Conservation (phyloP, 108 stramenopile genomes). For the Nitzschia sp. region DNA sequence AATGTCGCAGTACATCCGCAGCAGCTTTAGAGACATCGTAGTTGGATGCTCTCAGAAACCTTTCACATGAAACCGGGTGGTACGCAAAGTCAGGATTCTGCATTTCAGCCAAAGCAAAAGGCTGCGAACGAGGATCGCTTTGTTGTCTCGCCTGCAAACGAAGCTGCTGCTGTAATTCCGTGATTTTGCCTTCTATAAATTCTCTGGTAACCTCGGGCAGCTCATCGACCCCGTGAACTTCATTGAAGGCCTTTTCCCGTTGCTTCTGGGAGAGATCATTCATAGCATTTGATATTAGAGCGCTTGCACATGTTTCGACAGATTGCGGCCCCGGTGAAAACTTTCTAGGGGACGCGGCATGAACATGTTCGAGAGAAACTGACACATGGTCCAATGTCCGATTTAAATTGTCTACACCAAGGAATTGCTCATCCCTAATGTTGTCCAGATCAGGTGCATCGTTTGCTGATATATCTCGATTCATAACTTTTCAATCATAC, state of each 20-base stretch:
- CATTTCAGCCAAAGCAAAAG: constrained; percentile 8
- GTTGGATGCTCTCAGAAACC: constrained; percentile 24
- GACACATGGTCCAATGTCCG: no score
- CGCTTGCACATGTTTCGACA: background rate
- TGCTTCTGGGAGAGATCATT: constrained; percentile 16
- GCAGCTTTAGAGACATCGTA: constrained; percentile 27
- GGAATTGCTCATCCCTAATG: no score
- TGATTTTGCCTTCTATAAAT: constrained; percentile 6
- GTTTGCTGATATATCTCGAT: no score
- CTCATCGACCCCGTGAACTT: constrained; percentile 35
- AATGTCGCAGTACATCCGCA: constrained; percentile 13
- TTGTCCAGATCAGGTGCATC: no score
- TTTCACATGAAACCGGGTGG: background rate
- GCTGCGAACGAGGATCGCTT: background rate
- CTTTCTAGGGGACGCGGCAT: background rate
- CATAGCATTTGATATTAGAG: constrained; percentile 4
- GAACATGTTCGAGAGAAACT: background rate
- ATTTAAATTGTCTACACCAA: no score
- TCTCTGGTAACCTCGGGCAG: constrained; percentile 6
- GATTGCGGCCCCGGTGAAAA: background rate
- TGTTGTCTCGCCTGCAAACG: background rate
- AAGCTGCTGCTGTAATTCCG: constrained; percentile 17
- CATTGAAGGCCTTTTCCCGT: constrained; percentile 27
- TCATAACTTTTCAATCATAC: no score
- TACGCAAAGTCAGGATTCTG: constrained; percentile 7